Percentiles rank a stretch among this genome's conserved stretches.
These are phyloP conservation scores for Alternaria sp. DNA, from an alignment of 2,329 filamentous ascomycete genomes.

Conservation along the genomic window DNA sequence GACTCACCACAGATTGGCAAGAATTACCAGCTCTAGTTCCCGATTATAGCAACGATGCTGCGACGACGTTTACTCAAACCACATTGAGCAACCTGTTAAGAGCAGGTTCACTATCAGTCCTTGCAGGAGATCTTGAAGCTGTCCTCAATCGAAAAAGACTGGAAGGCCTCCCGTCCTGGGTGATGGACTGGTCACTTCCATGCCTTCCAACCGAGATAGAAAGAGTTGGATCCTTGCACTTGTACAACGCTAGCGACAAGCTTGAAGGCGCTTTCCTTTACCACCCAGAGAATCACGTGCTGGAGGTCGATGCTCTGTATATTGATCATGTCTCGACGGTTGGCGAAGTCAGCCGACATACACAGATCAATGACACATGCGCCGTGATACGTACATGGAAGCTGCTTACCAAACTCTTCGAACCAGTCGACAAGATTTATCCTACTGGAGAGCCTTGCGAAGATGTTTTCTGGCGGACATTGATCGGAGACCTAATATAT, in stretches of 20 bases:
- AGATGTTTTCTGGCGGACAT: slow-evolving; percentile 30
- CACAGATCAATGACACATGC: slow-evolving; percentile 29
- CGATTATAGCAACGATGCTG: slow-evolving; percentile 18
- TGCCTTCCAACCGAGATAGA: slow-evolving; percentile 25
- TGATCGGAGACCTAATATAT: slow-evolving; percentile 24
- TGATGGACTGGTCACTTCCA: slow-evolving; percentile 33
- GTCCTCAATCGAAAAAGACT: slow-evolving; percentile 24
- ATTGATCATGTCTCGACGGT: slow-evolving; percentile 19
- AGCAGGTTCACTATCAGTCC: slow-evolving; percentile 19
- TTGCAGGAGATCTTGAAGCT: slow-evolving; percentile 28
- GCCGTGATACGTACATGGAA: slow-evolving; percentile 27
- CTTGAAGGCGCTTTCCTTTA: slow-evolving; percentile 9
- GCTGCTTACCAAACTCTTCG: slow-evolving; percentile 7
- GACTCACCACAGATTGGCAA: slow-evolving; percentile 28
- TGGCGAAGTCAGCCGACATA: slow-evolving; percentile 28
- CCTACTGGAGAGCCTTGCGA: slow-evolving; percentile 23
- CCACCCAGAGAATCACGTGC: neutral
- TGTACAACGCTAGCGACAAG: slow-evolving; percentile 24
- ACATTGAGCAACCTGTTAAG: slow-evolving; percentile 17
- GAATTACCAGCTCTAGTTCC: slow-evolving; percentile 16
- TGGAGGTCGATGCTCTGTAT: slow-evolving; percentile 21
- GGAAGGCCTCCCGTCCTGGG: slow-evolving; percentile 27
- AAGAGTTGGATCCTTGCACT: slow-evolving; percentile 22
- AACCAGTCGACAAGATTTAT: slow-evolving; percentile 5
- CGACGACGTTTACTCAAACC: slow-evolving; percentile 12